phyloP scores from a whole-genome alignment of 23 red algal species.

The Porphyridium purpureum region DNA sequence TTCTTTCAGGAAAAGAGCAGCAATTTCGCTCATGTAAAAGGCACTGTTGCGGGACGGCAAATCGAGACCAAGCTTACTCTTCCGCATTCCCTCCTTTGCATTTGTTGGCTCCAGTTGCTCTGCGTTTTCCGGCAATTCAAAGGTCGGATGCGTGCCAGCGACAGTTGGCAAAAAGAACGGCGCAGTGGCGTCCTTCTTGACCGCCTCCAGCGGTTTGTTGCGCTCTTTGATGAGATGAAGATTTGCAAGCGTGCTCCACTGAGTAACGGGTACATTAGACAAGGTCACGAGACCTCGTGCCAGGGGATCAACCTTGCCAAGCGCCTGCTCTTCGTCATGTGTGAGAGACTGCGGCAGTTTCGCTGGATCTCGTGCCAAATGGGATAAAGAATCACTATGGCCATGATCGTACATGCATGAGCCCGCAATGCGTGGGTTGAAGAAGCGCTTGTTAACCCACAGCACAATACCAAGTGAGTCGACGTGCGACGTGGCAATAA shows the following conservation, averaged over 20 bases:
- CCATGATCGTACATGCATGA: background rate
- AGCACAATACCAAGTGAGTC: slow-evolving; percentile 49
- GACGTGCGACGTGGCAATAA: slow-evolving; percentile 60
- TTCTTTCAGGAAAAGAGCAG: slow-evolving; percentile 7
- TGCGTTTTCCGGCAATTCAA: slow-evolving; percentile 17
- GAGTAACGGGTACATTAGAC: slow-evolving; percentile 21
- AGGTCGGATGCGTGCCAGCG: slow-evolving; percentile 22
- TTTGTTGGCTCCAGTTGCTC: slow-evolving; percentile 1
- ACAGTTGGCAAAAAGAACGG: slow-evolving; percentile 78
- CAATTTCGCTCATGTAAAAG: background rate
- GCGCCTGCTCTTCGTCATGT: background rate
- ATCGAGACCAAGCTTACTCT: background rate
- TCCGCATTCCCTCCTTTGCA: background rate
- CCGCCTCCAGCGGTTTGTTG: slow-evolving; percentile 42
- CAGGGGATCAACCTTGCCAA: slow-evolving; percentile 4
- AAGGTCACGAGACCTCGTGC: slow-evolving; percentile 39
- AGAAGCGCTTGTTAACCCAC: slow-evolving; percentile 44
- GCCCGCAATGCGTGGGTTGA: background rate
- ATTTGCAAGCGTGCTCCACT: slow-evolving; percentile 50
- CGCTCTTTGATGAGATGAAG: slow-evolving; percentile 47
- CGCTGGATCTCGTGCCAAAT: background rate
- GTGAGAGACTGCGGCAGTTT: background rate
- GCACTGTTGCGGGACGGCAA: background rate
- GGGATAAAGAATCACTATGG: background rate
- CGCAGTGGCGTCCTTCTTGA: slow-evolving; percentile 38